Evolutionary conservation across 306 rosid species (phyloP), one percentile per base, ranked within the genome.

Genomic region (Cucumis cinereus): DNA sequence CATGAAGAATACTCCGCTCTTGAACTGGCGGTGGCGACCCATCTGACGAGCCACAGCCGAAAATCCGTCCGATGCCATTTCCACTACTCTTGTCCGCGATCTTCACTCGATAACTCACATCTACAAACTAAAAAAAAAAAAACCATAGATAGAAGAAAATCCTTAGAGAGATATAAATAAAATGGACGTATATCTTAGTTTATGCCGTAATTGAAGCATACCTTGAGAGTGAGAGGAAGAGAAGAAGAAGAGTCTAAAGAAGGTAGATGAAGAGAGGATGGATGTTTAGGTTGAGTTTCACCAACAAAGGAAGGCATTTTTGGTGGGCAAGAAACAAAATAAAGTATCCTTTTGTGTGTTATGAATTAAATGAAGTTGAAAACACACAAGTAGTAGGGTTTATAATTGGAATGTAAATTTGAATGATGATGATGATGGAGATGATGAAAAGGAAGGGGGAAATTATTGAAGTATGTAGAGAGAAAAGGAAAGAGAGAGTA

Each of bases 161-260:
- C 1, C 6, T 20, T 5, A 53, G 56, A 40, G 6, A 75, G 35
- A 1, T 19, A 54, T 0, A 54, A 54, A 17, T 30, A 30, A 41
- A 41, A 41, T 50, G 4, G 6, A 52, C 1, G 2, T 53, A 0
- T 17, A 19, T 17, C 22, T 45, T 45, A 2, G 4, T 45, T 45
- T 45, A 45, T 45, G 17, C 6, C 52, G 2, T 41, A 41, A 7
- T 36, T 41, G 2, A 43, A 45, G 3, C 12, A 45, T 50, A 50
- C 97, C 96, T 87, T 92, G 75, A 92, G 93, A 50, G 97, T 86
- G 80, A 92, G 82, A n/a, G 95, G 89, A 45, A 78, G 85, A 81
- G 85, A 83, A 74, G 83, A 81, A 74, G 83, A 82, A 24, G 87
- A 85, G 26, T 82, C 24, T 15, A 91, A 81, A 77, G 87, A 82